Evolutionary conservation across 2,329 filamentous ascomycete species (phyloP), one percentile per base, ranked within the genome.

Genomic region (Rasamsonia emersonii): DNA sequence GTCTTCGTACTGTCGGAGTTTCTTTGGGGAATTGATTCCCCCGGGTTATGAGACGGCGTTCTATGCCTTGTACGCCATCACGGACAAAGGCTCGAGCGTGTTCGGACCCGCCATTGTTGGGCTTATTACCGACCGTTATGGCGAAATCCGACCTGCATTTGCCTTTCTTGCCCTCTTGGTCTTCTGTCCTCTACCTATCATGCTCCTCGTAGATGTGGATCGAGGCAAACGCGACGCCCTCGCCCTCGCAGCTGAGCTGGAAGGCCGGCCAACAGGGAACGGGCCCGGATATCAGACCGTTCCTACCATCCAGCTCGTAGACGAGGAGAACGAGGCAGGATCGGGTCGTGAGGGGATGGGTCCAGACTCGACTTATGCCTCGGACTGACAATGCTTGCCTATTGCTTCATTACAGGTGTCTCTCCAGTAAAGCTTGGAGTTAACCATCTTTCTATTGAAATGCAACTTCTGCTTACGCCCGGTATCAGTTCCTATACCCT

Each of bases 31-130:
- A 57, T 70, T 98, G 35, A 93, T 98, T 34, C 91, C 91, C 2
- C 85, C 86, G 0, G 91, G 91, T 3, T 93, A 82, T 18, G 91
- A 98, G 60, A 88, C 91, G 0, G 88, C 89, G 0, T 98, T 98
- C 53, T 98, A 93, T 54, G 88, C 89, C 0, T 68, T 98, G 2
- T 98, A 96, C 53, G 91, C 91, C 20, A 95, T 96, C 42, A 96
- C 91, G 2, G 91, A 98, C 57, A 98, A 98, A 59, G 88, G 89
- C 1, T 91, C 83, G 14, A 93, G 84, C 52, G 70, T 96, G 2
- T 95, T 98, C 57, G 91, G 91, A 0, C 91, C 91, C 0, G 82
- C 86, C 0, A 89, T 98, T 52, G 91, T 98, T 0, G 91, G 88
- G 1, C 77, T 79, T 9, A 94, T 98, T 43, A 94, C 91, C 9